Evolutionary conservation across 2,329 filamentous ascomycete species (phyloP).

Genomic region (Nigrograna mackinnonii): DNA sequence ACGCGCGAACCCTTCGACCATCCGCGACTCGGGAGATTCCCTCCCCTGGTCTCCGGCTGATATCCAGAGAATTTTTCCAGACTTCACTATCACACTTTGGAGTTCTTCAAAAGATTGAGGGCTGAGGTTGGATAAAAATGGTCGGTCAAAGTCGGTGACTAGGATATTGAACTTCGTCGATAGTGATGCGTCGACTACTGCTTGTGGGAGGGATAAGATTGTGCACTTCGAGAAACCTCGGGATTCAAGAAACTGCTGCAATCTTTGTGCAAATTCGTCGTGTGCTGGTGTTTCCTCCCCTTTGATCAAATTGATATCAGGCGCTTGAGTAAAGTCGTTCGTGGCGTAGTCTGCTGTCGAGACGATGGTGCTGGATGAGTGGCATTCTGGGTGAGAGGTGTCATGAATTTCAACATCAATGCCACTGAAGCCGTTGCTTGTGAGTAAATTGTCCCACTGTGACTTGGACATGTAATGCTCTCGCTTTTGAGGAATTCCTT

Average conservation of each 20-base stretch:
- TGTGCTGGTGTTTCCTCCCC: not conserved
- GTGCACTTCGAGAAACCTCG: not conserved
- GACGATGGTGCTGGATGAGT: not conserved
- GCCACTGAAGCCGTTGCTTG: not conserved
- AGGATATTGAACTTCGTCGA: not conserved
- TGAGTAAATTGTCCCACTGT: not conserved
- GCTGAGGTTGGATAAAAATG: not conserved
- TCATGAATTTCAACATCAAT: not conserved
- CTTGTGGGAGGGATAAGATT: not conserved
- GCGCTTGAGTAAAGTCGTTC: no score
- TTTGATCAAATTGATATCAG: no score
- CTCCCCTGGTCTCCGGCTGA: not conserved
- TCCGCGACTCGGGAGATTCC: not conserved
- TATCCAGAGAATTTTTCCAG: slow-evolving; percentile 1
- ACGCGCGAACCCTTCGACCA: not conserved
- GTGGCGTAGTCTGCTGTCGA: not conserved
- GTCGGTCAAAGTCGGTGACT: not conserved
- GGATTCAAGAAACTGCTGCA: not conserved
- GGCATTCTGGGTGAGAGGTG: not conserved
- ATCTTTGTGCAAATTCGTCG: not conserved
- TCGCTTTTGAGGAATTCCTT: no score
- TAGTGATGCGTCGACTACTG: not conserved
- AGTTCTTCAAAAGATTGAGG: not conserved
- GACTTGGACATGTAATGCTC: no score
- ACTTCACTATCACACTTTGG: not conserved